A percentile compares a stretch with the other conserved stretches of the same genome.
Evolutionary conservation across 257 asterid species (phyloP).

Genomic region (Solanum boliviense): DNA sequence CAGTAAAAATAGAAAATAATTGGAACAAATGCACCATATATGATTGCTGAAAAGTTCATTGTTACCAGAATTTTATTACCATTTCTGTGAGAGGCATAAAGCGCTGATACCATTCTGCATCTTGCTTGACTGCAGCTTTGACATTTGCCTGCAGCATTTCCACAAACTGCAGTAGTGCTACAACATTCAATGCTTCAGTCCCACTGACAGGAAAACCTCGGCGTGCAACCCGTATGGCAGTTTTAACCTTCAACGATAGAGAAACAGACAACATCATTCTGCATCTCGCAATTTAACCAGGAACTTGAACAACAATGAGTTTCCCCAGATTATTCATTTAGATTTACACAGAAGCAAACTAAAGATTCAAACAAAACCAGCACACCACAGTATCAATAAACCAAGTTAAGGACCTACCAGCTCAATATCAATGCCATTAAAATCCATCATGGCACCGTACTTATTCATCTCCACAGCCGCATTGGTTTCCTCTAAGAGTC

Average conservation of each 20-base stretch:
- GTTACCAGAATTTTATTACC: conserved; percentile 27
- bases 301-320: neutral
- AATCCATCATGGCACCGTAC: conserved; percentile 80
- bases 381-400: neutral
- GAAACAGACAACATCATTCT: neutral
- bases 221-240: conserved; percentile 47
- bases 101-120: conserved; percentile 54
- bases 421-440: conserved; percentile 48
- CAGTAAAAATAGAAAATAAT: conserved; percentile 12
- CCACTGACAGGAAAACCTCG: conserved; percentile 63
- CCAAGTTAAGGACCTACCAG: conserved; percentile 29
- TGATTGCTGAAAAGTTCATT: neutral
- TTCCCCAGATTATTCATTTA: neutral
- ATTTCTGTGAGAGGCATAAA: conserved; percentile 80
- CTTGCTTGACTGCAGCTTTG: conserved; percentile 75
- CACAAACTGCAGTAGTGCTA: conserved; percentile 43
- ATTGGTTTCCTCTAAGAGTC: conserved; percentile 66
- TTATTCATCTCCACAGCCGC: conserved; percentile 89
- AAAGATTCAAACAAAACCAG: neutral
- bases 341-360: neutral
- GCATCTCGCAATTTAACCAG: neutral
- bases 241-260: conserved; percentile 55
- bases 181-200: conserved; percentile 65
- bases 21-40: neutral
- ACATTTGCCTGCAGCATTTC: conserved; percentile 62